These are phyloP conservation scores for Rosa hybrid DNA, from an alignment of 331 rosid genomes.

Conservation along the genomic window DNA sequence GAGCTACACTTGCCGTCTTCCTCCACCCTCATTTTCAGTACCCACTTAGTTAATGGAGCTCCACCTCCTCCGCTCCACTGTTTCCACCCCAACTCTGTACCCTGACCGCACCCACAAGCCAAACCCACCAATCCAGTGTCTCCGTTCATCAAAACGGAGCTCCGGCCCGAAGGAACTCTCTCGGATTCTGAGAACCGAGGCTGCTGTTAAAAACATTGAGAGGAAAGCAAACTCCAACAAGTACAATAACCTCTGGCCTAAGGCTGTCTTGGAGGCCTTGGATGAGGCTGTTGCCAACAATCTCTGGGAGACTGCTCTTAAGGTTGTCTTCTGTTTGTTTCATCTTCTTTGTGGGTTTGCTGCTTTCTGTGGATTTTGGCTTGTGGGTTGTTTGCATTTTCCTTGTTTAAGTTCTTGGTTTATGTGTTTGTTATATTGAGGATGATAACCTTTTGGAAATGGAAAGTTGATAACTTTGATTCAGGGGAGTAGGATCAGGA, in stretches of 20 bases:
- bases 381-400: constrained; percentile 5
- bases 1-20: too few relatives aligned
- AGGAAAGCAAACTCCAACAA: constrained; percentile 65
- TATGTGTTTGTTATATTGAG: background rate
- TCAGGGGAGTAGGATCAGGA: background rate
- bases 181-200: constrained; percentile 76
- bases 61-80: constrained; percentile 17
- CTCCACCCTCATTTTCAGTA: too few relatives aligned
- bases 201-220: constrained; percentile 64
- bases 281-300: constrained; percentile 60
- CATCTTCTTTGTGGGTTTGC: background rate
- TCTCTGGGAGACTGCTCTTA: constrained; percentile 65
- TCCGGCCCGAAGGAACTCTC: constrained; percentile 58
- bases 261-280: constrained; percentile 76
- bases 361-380: background rate
- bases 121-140: constrained; percentile 19
- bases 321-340: constrained; percentile 38
- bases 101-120: constrained; percentile 1
- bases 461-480: constrained; percentile 1
- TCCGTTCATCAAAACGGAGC: constrained; percentile 45
- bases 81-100: constrained; percentile 32
- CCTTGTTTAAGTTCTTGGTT: background rate
- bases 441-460: background rate
- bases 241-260: constrained; percentile 72
- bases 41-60: constrained; percentile 39